phyloP scores from a whole-genome alignment of 177 flowering plant genomes.

The Vitis hybrid region DNA sequence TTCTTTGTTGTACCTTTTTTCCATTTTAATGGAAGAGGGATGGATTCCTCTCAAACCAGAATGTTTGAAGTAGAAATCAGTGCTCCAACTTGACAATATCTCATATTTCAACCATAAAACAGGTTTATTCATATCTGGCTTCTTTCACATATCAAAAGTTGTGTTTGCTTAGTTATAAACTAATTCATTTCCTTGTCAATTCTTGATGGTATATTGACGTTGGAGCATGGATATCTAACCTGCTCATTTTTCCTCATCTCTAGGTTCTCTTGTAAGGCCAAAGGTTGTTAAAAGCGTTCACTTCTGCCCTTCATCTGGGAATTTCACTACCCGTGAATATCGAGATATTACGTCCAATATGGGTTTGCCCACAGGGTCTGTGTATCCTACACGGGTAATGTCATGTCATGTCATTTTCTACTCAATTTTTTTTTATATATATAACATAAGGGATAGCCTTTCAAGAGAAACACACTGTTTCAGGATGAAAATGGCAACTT shows the following conservation, averaged over 20 bases:
- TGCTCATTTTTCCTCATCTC: not conserved
- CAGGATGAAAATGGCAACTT: conserved; percentile 93
- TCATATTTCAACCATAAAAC: too few species aligned
- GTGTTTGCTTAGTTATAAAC: too few species aligned
- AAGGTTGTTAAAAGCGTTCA: conserved; percentile 99
- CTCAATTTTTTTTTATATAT: not conserved
- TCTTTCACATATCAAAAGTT: too few species aligned
- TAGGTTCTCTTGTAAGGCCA: conserved; percentile 97
- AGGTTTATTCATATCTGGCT: too few species aligned
- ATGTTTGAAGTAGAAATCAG: too few species aligned
- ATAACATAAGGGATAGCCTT: not conserved
- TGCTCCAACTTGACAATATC: too few species aligned
- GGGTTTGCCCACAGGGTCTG: conserved; percentile 96
- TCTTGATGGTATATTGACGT: too few species aligned
- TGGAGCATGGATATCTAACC: not conserved
- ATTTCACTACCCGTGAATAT: conserved; percentile 80
- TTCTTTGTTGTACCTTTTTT: too few species aligned
- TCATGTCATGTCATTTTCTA: conserved; percentile 11
- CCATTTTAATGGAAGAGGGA: too few species aligned
- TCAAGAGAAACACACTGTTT: conserved; percentile 7
- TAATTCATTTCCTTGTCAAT: too few species aligned
- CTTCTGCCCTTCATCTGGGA: conserved; percentile 72
- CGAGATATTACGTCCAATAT: conserved; percentile 88
- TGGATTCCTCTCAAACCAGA: too few species aligned
- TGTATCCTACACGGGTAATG: conserved; percentile 94